phyloP scores from a whole-genome alignment of 2,329 filamentous ascomycete genomes.

The Cytospora piceae region DNA sequence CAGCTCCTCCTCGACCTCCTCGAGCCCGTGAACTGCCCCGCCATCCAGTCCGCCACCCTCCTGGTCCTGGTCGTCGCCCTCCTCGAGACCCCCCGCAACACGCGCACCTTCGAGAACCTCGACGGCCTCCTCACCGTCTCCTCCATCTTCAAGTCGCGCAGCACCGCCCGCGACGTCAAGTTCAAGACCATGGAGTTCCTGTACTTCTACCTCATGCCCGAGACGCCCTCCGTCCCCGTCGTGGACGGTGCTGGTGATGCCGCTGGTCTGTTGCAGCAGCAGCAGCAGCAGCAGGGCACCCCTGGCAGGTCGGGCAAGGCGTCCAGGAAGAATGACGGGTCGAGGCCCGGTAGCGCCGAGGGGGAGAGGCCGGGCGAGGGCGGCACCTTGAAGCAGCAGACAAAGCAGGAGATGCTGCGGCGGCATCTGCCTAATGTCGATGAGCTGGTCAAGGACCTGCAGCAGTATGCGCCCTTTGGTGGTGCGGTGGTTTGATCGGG shows the following conservation, averaged over 20 bases:
- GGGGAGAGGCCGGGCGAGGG: slow-evolving; percentile 42
- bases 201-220: slow-evolving; percentile 98
- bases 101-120: slow-evolving; percentile 86
- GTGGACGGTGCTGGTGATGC: slow-evolving; percentile 54
- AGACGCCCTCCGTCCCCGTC: slow-evolving; percentile 65
- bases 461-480: slow-evolving; percentile 76
- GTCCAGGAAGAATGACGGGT: slow-evolving; percentile 35
- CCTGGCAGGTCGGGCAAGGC: slow-evolving; percentile 69
- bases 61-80: slow-evolving; percentile 89
- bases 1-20: slow-evolving; percentile 88
- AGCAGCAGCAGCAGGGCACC: slow-evolving; percentile 58
- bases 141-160: slow-evolving; percentile 86
- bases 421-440: slow-evolving; percentile 81
- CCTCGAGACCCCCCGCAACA: slow-evolving; percentile 84
- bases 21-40: slow-evolving; percentile 87
- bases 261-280: slow-evolving; percentile 38
- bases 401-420: slow-evolving; percentile 80
- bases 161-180: slow-evolving; percentile 86
- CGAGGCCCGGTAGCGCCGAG: slow-evolving; percentile 26
- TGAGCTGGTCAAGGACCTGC: slow-evolving; percentile 81
- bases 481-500: slow-evolving; percentile 53
- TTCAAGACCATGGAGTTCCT: slow-evolving; percentile 96
- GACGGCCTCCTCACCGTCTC: slow-evolving; percentile 92
- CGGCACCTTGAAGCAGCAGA: slow-evolving; percentile 69
- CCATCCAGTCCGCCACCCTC: slow-evolving; percentile 87